Conservation (phyloP, 208 protist genomes). For the Leishmania gerbilli region DNA sequence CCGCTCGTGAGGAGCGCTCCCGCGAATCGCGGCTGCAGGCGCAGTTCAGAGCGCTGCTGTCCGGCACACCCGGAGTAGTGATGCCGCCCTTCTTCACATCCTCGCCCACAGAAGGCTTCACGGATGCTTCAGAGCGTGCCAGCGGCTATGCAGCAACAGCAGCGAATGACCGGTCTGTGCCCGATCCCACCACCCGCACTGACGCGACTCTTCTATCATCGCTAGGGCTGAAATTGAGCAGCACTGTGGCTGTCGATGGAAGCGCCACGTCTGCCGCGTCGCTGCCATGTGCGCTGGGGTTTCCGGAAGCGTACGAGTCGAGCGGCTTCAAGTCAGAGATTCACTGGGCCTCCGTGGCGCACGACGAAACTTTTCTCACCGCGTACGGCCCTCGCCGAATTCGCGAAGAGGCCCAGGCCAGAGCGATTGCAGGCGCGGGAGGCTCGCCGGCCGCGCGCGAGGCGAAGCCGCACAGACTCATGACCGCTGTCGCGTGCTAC, state of each 20-base stretch:
- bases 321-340: slow-evolving; percentile 67
- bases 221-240: neutral
- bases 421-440: neutral
- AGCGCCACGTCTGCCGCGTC: neutral
- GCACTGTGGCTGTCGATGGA: neutral
- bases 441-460: slow-evolving; percentile 8
- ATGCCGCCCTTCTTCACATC: slow-evolving; percentile 6
- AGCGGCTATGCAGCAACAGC: neutral
- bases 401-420: slow-evolving; percentile 21
- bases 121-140: neutral
- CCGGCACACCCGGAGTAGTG: slow-evolving; percentile 9
- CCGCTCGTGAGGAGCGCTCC: slow-evolving; percentile 29
- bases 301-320: slow-evolving; percentile 60
- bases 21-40: slow-evolving; percentile 34
- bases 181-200: neutral
- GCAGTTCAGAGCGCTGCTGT: slow-evolving; percentile 35
- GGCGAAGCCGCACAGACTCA: slow-evolving; percentile 50
- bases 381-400: slow-evolving; percentile 54
- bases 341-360: slow-evolving; percentile 76
- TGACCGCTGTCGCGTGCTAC: slow-evolving; percentile 71
- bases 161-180: too few species aligned
- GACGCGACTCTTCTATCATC: neutral
- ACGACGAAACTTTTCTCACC: slow-evolving; percentile 66
- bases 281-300: slow-evolving; percentile 32
- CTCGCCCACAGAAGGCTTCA: neutral